Evolutionary conservation across 345 rosid genomes (phyloP), one percentile per base, ranked within the genome.

Genomic region (Salix arbutifolia): DNA sequence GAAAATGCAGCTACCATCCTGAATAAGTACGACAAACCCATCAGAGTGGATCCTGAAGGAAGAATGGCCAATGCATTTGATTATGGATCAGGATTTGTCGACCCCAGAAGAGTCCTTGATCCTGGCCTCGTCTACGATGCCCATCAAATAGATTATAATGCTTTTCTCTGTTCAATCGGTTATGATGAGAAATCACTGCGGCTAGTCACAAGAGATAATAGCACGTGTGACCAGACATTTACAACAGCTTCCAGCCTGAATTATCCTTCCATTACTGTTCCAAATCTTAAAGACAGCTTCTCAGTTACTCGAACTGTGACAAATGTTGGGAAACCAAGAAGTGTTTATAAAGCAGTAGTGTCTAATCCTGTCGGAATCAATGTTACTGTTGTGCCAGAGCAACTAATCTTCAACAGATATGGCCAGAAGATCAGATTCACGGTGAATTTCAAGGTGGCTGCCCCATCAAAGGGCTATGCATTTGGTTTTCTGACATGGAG

Each of bases 401-500:
- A 61, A 48, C 73, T 86, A 58, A 71, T 76, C 38, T 88, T 88
- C 56, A 50, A 74, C 70, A 74, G 81, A 67, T 85, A 72, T 52
- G 89, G 91, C 60, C 84, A 88, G 82, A 88, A 77, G 79, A 82
- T 84, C 37, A 80, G 35, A 44, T 88, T 86, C 77, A 83, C 77
- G 4, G 87, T 88, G 76, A 82, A 71, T 71, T 85, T 88, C 80
- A 77, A 80, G 81, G 79, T 85, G 70, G 75, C 77, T 53, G 86
- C 80, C 35, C 87, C 88, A 23, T 14, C 78, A 38, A 82, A 79
- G 76, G 89, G 85, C n/a, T 88, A 84, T 80, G 71, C 52, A 30
- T 88, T 86, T 30, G 91, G 91, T 60, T 81, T 50, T 69, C 61
- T 86, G 86, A 67, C 88, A n/a, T 88, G 91, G 89, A 86, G 73